Base-by-base conservation (phyloP, 768 basidiomycete species). In the Tylopilus cervinicoccineus region DNA sequence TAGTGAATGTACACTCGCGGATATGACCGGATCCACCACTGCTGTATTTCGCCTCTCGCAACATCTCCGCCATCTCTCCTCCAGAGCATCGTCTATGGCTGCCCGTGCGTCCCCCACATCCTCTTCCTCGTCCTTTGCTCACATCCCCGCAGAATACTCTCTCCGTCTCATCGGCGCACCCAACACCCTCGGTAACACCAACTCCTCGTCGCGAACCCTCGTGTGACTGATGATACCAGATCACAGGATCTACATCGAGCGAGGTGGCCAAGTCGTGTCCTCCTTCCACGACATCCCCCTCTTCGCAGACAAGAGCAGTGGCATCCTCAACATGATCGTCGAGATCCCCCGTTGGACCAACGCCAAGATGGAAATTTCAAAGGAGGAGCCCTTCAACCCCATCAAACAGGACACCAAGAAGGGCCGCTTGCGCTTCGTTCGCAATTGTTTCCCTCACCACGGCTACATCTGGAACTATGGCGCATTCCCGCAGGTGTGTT, bases 401-500 rank as follows among this genome's bases (percentile, higher is more conserved):
- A 97, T 99, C 86, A 95, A 96, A 71, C 96, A 99, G 76, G 95
- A 98, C 70, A 86, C 89, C 70, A 98, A 96, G 76, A 93, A 91
- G 74, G 92, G 92, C 62, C 90, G 88, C 65, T 75, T 98, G 70
- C 89, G 96, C 62, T 98, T 79, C 72, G 96, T 99, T 59, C 87
- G 96, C 74, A 98, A 98, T 80, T 98, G 96, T 73, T 99, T 99
- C 88, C 96, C 96, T 59, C 96, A 99, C 77, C 94, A 98, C 68
- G 95, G 96, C 31, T 94, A 97, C 79, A 93, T 99, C 77, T 99
- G 96, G 96, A 99, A 99, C 80, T 99, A 99, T 65, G 95, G 95
- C 62, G 93, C 94, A 51, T 96, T 99, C 83, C 95, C 95, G 53
- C 93, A 95, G 82, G 93, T 86, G 47, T 40, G 81, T 40, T 34